Evolutionary conservation across 2,329 filamentous ascomycete genomes (phyloP), one percentile per base, ranked within the genome.

Genomic region (Aspergillus melleus): DNA sequence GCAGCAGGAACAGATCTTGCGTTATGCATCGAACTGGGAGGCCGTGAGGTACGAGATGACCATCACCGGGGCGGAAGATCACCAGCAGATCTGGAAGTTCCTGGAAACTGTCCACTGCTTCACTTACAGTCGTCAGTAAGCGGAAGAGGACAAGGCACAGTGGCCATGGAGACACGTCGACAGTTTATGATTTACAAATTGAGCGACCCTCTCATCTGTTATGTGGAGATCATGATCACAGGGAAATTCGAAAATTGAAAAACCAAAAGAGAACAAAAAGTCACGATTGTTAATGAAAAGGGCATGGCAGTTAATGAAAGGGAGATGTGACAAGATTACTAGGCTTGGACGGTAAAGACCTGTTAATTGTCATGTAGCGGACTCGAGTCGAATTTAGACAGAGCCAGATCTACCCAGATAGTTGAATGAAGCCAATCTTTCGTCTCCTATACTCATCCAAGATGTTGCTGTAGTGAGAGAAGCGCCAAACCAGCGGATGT

Each of bases 31-130:
- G 11, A 69, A 74, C 49, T 73, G 72, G 72, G 55, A 70, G 42
- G 64, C 67, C 12, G 50, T 75, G 4, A 63, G 61, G 2, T 64
- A 71, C 36, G 71, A 74, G 59, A 53, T 74, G 57, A 66, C 63
- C 0, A 69, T 73, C 24, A 67, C 66, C 22, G 72, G 72, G 0
- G 68, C 64, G 2, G 66, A 68, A 8, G 57, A 69, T 36, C 62
- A 72, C 53, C 71, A 75, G 60, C 73, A 75, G 36, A 69, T 75
- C 39, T 74, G 72, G 72, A 74, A 73, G 47, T 70, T 74, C 39
- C 61, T 76, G 30, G 71, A 72, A 24, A 70, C 67, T 14, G 68
- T 74, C 20, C 62, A 65, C 10, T 75, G 73, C 54, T 71, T 76
- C 53, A 68, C 61, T 12, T 76, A 76, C 57, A 66, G 61, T 36